Evolutionary conservation across 768 basidiomycete species (phyloP).

Genomic region (Pisolithus tinctorius): DNA sequence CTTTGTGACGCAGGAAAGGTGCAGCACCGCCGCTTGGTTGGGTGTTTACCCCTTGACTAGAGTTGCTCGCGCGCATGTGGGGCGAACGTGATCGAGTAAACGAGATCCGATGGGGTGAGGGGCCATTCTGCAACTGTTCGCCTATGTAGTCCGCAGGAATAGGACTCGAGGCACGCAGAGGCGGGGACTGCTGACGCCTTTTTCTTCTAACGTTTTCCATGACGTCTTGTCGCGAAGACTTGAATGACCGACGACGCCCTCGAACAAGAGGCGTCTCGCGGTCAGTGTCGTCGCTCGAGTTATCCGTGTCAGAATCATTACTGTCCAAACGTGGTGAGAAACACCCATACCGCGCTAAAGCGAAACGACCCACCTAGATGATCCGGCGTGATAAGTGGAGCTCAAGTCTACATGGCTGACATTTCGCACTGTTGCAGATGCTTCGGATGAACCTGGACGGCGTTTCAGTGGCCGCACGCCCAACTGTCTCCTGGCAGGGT

Average conservation of each 20-base stretch:
- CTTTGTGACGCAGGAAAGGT: conserved; percentile 37
- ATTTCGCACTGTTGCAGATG: conserved; percentile 12
- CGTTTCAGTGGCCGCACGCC: conserved; percentile 22
- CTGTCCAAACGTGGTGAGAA: conserved; percentile 17
- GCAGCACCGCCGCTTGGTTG: conserved; percentile 38
- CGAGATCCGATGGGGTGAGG: conserved; percentile 33
- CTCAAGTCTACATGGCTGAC: conserved; percentile 58
- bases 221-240: conserved; percentile 21
- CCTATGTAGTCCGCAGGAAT: conserved; percentile 16
- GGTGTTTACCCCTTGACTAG: conserved; percentile 31
- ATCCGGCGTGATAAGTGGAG: conserved; percentile 83
- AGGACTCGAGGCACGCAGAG: conserved; percentile 19
- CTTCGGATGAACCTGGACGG: conserved; percentile 19
- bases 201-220: conserved; percentile 23
- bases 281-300: conserved; percentile 55
- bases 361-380: conserved; percentile 52
- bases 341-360: conserved; percentile 14
- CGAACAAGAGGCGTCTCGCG: conserved; percentile 38
- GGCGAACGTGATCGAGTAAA: conserved; percentile 77
- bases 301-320: conserved; percentile 44
- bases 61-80: conserved; percentile 31
- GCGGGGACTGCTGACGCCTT: conserved; percentile 19
- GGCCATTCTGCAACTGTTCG: conserved; percentile 30
- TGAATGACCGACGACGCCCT: conserved; percentile 35
- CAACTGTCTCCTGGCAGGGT: conserved; percentile 35